A percentile compares a stretch with the other conserved stretches of the same genome.
Evolutionary conservation across 371 early-diverging fungal genomes (phyloP).

Genomic region (Mucor lusitanicus): DNA sequence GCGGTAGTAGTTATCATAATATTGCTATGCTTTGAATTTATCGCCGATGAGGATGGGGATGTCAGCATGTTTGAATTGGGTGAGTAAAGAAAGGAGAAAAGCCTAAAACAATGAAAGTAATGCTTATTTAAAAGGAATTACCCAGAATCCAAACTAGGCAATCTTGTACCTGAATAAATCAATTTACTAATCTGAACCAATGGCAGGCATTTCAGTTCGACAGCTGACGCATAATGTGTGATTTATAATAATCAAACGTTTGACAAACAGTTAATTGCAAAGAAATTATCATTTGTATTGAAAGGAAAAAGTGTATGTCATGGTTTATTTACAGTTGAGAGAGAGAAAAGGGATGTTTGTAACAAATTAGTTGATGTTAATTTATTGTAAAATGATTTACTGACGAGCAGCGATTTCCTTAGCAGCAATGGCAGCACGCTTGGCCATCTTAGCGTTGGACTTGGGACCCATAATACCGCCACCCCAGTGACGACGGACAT

Average conservation of each 20-base stretch:
- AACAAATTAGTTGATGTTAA: background rate
- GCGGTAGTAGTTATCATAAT: background rate
- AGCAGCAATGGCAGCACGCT: conserved; percentile 77
- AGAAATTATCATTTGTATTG: background rate
- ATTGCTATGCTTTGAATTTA: background rate
- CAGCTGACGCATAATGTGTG: background rate
- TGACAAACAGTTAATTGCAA: background rate
- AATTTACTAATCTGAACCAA: conserved; percentile 5
- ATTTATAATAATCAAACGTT: background rate
- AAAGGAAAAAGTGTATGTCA: background rate
- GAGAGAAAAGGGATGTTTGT: background rate
- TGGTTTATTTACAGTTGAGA: conserved; percentile 7
- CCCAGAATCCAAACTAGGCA: background rate
- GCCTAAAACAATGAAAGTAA: background rate
- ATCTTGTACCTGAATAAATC: background rate
- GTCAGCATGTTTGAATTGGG: background rate
- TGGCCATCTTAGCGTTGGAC: conserved; percentile 82
- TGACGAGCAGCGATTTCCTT: conserved; percentile 63
- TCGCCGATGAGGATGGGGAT: background rate
- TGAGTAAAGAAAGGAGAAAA: background rate
- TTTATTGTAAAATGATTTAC: conserved; percentile 21
- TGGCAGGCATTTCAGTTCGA: background rate
- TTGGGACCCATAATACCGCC: conserved; percentile 96
- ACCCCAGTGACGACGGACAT: conserved; percentile 93
- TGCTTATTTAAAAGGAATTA: background rate